Evolutionary conservation across 2,329 filamentous ascomycete species (phyloP), one percentile per base, ranked within the genome.

Genomic region (Capronia coronata): DNA sequence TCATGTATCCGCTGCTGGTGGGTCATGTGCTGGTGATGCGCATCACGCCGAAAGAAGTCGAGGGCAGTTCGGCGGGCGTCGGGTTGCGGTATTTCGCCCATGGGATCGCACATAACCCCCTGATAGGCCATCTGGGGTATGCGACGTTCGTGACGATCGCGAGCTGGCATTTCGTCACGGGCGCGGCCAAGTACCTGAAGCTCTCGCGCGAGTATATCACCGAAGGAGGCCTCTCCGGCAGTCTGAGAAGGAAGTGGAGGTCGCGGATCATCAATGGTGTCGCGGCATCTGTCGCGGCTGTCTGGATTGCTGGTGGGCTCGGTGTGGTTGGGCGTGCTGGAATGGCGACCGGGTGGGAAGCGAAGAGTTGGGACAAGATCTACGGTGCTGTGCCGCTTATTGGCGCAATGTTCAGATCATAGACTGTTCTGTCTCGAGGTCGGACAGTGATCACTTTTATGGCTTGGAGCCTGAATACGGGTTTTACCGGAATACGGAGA

Each of bases 1-100:
- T 75, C 0, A 73, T 94, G 14, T 65, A 79, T 1, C 76, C 78
- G 0, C 69, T 91, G 16, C 74, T 91, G 21, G 72, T 76, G 1
- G 80, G 80, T 4, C 91, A 97, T 67, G 77, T 84, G 2, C 78
- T 82, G 54, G 75, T 89, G 50, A 94, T 94, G 65, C 80, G 91
- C 27, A 68, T 80, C 2, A 72, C 94, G 21, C 91, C 93, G 1
- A 67, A 90, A 27, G 72, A 79, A 22, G 77, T 88, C 38, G 86
- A 94, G 46, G 90, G 90, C 5, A 88, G 90, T 51, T 89, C 83
- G 61, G 86, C 87, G n/a, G 84, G 91, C 46, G 83, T 96, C 34
- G 86, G 87, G 0, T 72, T 97, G 10, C 83, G 80, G 10, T 97
- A 86, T 65, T 83, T 96, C 6, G 80, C 83, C 10, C 90, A 97